A percentile compares a stretch with the other conserved stretches of the same genome.
phyloP scores from a whole-genome alignment of 768 basidiomycete species.

The Coprinopsis marcescibilis region DNA sequence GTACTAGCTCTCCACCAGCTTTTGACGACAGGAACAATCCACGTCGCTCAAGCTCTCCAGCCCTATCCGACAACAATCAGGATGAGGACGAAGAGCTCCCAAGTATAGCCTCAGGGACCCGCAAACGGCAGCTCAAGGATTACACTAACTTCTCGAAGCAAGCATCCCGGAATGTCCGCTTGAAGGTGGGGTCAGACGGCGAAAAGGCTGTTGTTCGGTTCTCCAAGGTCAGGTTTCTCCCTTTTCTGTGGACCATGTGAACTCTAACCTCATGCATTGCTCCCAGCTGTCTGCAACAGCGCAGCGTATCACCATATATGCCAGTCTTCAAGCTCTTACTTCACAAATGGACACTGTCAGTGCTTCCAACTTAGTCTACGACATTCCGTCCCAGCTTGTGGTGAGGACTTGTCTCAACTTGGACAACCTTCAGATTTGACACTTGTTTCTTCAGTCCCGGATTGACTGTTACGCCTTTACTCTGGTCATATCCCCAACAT shows the following conservation, averaged over 20 bases:
- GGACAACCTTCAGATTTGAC: neutral
- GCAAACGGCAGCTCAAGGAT: neutral
- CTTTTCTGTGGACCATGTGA: neutral
- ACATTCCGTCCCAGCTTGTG: neutral
- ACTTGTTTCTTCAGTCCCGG: neutral
- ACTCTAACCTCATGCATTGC: neutral
- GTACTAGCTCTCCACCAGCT: too few species aligned
- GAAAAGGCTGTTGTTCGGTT: neutral
- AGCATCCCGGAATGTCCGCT: neutral
- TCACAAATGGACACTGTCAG: neutral
- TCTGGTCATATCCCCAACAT: neutral
- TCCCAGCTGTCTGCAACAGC: neutral
- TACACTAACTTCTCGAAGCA: neutral
- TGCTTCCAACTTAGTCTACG: neutral
- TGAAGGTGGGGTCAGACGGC: neutral
- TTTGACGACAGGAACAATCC: neutral
- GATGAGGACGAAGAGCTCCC: neutral
- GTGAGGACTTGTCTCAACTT: neutral
- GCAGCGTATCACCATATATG: neutral
- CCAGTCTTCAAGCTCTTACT: neutral
- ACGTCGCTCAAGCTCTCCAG: neutral
- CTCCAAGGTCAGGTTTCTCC: neutral
- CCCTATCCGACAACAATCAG: neutral
- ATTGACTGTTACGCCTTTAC: neutral
- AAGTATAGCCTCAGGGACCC: neutral